These are phyloP conservation scores for Allantophomopsis lycopodina DNA, from an alignment of 2,329 filamentous ascomycete species.

Conservation along the genomic window DNA sequence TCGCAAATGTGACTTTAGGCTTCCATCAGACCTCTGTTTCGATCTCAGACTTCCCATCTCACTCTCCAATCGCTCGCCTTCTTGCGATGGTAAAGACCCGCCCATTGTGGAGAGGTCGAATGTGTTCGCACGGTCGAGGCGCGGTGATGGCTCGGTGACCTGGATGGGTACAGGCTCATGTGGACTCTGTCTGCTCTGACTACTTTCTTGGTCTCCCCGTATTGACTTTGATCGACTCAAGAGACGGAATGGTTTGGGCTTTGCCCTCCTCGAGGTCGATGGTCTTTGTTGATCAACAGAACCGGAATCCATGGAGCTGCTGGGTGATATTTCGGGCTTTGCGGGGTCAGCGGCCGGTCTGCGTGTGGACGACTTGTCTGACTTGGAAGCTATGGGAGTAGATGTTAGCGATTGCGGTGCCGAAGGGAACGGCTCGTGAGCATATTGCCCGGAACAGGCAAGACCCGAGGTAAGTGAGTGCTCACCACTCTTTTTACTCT, in stretches of 20 bases:
- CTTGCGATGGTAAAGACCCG: constrained; percentile 17
- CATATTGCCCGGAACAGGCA: not conserved
- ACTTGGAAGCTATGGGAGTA: constrained; percentile 8
- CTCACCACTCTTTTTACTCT: constrained; percentile 17
- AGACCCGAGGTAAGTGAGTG: constrained; percentile 7
- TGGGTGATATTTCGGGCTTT: constrained; percentile 13
- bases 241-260: constrained; percentile 19
- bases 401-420: constrained; percentile 5
- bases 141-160: constrained; percentile 33
- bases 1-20: constrained; percentile 26
- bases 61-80: constrained; percentile 50
- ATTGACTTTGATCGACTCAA: constrained; percentile 26
- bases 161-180: constrained; percentile 10
- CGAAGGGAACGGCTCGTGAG: not conserved
- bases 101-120: constrained; percentile 37
- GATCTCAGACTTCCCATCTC: constrained; percentile 64
- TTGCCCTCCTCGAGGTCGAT: constrained; percentile 11
- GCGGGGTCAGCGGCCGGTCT: constrained; percentile 14
- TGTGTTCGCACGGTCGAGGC: constrained; percentile 40
- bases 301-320: constrained; percentile 6
- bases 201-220: constrained; percentile 22
- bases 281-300: constrained; percentile 1
- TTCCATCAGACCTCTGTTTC: constrained; percentile 19
- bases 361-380: constrained; percentile 11
- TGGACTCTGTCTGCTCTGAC: constrained; percentile 7